Conservation (phyloP, 2,329 filamentous ascomycete genomes). For the Phialocephala sp. region DNA sequence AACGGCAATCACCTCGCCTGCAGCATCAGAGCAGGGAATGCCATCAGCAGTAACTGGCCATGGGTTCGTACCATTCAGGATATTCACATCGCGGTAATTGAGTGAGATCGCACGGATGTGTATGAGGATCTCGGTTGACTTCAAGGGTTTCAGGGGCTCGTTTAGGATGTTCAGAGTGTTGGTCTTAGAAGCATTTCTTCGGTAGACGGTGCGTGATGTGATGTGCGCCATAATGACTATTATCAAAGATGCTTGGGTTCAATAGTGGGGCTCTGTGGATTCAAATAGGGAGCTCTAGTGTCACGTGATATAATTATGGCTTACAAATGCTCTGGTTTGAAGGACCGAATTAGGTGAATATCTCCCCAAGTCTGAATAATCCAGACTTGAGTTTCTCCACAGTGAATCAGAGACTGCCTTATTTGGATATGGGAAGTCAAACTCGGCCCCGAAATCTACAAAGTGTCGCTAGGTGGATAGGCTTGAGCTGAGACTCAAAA, state of each 20-base stretch:
- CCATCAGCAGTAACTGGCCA: neutral
- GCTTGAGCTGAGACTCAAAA: no score
- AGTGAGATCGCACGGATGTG: slow-evolving; percentile 22
- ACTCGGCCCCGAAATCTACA: neutral
- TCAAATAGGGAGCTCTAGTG: neutral
- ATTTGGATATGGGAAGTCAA: neutral
- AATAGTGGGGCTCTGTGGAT: neutral
- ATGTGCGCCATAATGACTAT: neutral
- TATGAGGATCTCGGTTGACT: slow-evolving; percentile 9
- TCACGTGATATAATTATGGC: neutral
- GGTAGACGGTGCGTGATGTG: neutral
- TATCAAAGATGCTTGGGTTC: neutral
- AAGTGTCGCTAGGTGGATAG: neutral
- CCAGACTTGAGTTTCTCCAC: neutral
- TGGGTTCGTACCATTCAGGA: slow-evolving; percentile 14
- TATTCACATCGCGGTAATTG: slow-evolving; percentile 26
- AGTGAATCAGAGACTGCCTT: no score
- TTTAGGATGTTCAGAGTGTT: neutral
- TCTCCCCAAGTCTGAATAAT: neutral
- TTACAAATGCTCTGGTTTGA: neutral
- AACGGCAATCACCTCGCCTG: slow-evolving; percentile 38
- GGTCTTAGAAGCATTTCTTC: neutral
- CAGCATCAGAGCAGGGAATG: slow-evolving; percentile 18
- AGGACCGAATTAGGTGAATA: neutral
- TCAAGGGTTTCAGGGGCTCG: neutral